A percentile compares a stretch with the other conserved stretches of the same genome.
Conservation (phyloP, 2,329 filamentous ascomycete species). For the Phaeomoniella chlamydospora region DNA sequence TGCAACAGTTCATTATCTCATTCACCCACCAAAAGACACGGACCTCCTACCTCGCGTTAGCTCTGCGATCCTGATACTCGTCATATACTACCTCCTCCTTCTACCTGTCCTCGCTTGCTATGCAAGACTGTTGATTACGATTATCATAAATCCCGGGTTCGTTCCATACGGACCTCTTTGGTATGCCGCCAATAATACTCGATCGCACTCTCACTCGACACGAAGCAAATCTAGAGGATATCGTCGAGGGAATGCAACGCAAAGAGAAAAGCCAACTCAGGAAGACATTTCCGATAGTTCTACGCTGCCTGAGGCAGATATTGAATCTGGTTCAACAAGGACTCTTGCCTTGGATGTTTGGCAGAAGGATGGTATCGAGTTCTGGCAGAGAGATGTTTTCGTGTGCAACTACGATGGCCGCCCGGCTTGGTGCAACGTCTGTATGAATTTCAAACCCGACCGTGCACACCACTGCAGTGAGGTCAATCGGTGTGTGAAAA, state of each 20-base stretch:
- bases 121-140: slow-evolving; percentile 52
- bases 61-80: slow-evolving; percentile 54
- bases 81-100: slow-evolving; percentile 59
- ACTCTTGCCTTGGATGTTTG: background rate
- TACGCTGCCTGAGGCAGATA: background rate
- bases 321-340: too few species aligned
- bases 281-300: background rate
- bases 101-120: slow-evolving; percentile 53
- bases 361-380: slow-evolving; percentile 11
- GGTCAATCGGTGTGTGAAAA: slow-evolving; percentile 63
- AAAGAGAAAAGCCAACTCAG: slow-evolving; percentile 5
- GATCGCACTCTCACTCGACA: slow-evolving; percentile 4
- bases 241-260: slow-evolving; percentile 9
- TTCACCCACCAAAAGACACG: slow-evolving; percentile 31
- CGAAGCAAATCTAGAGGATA: slow-evolving; percentile 4
- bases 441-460: slow-evolving; percentile 77
- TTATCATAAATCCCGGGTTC: slow-evolving; percentile 58
- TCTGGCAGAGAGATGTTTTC: slow-evolving; percentile 56
- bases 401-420: slow-evolving; percentile 69
- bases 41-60: slow-evolving; percentile 30
- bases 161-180: slow-evolving; percentile 46
- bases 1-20: slow-evolving; percentile 53
- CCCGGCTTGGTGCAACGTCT: slow-evolving; percentile 77
- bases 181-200: slow-evolving; percentile 3
- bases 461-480: slow-evolving; percentile 77